Evolutionary conservation across 2,329 filamentous ascomycete genomes (phyloP).

Genomic region (Orbilia oligospora): DNA sequence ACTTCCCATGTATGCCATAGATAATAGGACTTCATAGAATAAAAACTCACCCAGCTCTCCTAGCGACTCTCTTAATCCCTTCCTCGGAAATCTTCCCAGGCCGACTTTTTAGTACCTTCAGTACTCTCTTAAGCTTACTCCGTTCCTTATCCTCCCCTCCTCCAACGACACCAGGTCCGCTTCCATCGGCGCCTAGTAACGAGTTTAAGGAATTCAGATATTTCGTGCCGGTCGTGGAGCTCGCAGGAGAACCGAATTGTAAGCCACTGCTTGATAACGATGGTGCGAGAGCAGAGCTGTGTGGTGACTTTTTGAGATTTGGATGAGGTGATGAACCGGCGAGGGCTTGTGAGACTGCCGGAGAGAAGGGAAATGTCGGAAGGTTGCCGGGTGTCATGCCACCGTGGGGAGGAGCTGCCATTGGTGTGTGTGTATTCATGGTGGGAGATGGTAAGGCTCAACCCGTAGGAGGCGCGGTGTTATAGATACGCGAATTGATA

Average conservation of each 20-base stretch:
- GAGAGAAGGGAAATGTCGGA: constrained; percentile 54
- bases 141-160: constrained; percentile 53
- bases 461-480: background rate
- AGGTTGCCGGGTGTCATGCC: constrained; percentile 57
- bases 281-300: constrained; percentile 52
- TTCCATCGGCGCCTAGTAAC: constrained; percentile 32
- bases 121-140: constrained; percentile 56
- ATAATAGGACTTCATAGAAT: background rate
- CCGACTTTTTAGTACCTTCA: constrained; percentile 61
- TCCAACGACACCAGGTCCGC: constrained; percentile 1
- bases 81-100: constrained; percentile 75
- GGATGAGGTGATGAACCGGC: constrained; percentile 57
- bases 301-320: constrained; percentile 55
- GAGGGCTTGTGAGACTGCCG: constrained; percentile 56
- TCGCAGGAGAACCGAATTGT: constrained; percentile 56
- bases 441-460: constrained; percentile 18
- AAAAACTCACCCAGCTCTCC: constrained; percentile 71
- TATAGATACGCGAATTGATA: background rate
- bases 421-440: constrained; percentile 55
- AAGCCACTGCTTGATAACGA: constrained; percentile 55
- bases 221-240: constrained; percentile 50
- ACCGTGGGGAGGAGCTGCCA: constrained; percentile 38
- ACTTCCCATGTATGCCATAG: constrained; percentile 27
- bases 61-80: constrained; percentile 79
- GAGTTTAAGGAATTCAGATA: constrained; percentile 50